phyloP scores from a whole-genome alignment of 805 yeast species.

The Ogataea trehaloabstinens region DNA sequence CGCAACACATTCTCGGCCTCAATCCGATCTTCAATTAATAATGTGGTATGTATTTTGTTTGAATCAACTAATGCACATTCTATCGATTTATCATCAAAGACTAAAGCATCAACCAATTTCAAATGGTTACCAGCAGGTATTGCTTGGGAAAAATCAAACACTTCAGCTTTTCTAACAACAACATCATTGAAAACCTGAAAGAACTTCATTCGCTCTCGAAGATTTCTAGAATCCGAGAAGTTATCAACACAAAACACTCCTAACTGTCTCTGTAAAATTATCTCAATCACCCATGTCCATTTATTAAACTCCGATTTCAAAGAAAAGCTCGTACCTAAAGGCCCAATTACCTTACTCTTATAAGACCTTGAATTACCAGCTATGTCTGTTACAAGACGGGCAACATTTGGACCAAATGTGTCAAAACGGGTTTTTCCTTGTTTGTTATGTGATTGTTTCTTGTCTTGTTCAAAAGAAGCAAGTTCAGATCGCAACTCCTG shows the following conservation, averaged over 20 bases:
- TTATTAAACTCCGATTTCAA: conserved; percentile 51
- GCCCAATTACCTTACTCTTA: conserved; percentile 68
- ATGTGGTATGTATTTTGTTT: conserved; percentile 54
- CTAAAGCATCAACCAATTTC: conserved; percentile 60
- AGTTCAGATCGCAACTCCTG: conserved; percentile 22
- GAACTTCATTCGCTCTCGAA: conserved; percentile 36
- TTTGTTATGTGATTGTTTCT: conserved; percentile 33
- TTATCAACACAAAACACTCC: conserved; percentile 68
- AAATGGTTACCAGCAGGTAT: conserved; percentile 40
- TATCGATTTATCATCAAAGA: conserved; percentile 52
- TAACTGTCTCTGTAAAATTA: conserved; percentile 46
- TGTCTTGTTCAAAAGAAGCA: conserved; percentile 13
- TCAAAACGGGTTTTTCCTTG: conserved; percentile 29
- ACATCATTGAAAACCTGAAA: conserved; percentile 39
- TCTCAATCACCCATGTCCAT: conserved; percentile 65
- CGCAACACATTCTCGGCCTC: conserved; percentile 48
- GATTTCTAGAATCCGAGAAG: conserved; percentile 51
- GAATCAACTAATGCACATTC: conserved; percentile 64
- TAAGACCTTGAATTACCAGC: conserved; percentile 34
- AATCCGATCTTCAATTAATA: conserved; percentile 49
- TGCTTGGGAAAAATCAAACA: conserved; percentile 49
- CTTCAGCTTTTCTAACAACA: conserved; percentile 53
- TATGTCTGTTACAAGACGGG: conserved; percentile 41
- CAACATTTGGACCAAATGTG: conserved; percentile 52
- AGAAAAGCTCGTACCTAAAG: conserved; percentile 62